Evolutionary conservation across 768 basidiomycete genomes (phyloP).

Genomic region (Trametes cinnabarina): DNA sequence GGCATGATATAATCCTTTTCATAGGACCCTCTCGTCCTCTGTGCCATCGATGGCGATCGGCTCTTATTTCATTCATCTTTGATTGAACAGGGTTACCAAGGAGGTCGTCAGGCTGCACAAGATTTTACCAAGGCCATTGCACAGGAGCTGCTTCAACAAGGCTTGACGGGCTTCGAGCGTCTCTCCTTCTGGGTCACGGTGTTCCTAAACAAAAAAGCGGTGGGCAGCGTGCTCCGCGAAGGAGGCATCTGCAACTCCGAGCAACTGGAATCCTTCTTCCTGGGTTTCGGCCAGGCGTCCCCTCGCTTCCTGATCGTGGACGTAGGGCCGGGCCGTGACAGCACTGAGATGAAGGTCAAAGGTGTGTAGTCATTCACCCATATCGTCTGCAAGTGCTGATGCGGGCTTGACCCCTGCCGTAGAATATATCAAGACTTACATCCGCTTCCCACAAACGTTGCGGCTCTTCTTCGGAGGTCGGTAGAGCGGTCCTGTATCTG

Average conservation of each 20-base stretch:
- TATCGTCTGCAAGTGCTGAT: neutral
- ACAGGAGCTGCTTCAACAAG: conserved; percentile 62
- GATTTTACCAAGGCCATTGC: conserved; percentile 67
- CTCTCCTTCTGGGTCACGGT: conserved; percentile 76
- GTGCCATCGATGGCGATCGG: conserved; percentile 72
- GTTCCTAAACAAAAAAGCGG: conserved; percentile 62
- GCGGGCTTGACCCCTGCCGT: neutral
- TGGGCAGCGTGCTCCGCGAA: conserved; percentile 49
- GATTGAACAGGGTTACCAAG: conserved; percentile 60
- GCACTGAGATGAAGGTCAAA: conserved; percentile 65
- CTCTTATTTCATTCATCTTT: conserved; percentile 62
- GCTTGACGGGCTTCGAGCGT: conserved; percentile 56
- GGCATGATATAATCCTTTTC: neutral
- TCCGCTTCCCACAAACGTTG: conserved; percentile 70
- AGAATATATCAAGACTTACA: conserved; percentile 73
- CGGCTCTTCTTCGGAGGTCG: conserved; percentile 71
- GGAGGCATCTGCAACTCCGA: conserved; percentile 59
- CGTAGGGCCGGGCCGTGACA: conserved; percentile 62
- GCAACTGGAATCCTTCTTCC: conserved; percentile 63
- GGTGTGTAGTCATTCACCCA: conserved; percentile 39
- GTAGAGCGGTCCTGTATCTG: conserved; percentile 11
- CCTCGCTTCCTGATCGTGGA: conserved; percentile 71
- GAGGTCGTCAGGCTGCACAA: conserved; percentile 60
- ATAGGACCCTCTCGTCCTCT: conserved; percentile 69
- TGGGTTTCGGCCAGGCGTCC: conserved; percentile 68